phyloP scores from a whole-genome alignment of 306 rosid species.

The Cicer yamashitae region DNA sequence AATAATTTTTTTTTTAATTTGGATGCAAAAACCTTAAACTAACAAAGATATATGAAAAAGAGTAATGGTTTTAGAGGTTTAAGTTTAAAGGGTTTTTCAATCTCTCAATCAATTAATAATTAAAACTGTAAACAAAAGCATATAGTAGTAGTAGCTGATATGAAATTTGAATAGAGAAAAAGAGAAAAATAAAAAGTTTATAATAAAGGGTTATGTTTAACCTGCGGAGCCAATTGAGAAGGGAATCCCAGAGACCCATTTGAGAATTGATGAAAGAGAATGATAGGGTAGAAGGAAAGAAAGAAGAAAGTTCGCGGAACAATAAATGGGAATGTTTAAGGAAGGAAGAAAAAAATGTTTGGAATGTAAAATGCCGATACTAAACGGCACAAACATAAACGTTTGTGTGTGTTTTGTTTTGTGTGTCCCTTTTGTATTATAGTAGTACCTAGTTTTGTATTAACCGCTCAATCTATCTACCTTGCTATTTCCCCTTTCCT shows the following conservation, averaged over 20 bases:
- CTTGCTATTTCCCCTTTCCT: background rate
- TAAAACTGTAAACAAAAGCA: too few relatives aligned
- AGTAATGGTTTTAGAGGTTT: too few relatives aligned
- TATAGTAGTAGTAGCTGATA: background rate
- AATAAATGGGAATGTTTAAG: constrained; percentile 20
- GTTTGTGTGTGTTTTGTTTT: background rate
- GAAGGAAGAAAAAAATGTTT: constrained; percentile 12
- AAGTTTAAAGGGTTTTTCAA: too few relatives aligned
- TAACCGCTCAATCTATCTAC: background rate
- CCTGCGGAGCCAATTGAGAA: constrained; percentile 98
- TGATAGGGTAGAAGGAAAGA: background rate
- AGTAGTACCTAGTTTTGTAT: background rate
- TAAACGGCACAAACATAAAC: background rate
- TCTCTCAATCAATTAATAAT: too few relatives aligned
- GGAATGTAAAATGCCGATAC: constrained; percentile 33
- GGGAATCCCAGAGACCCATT: constrained; percentile 89
- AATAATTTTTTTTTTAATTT: too few relatives aligned
- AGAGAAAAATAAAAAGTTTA: background rate
- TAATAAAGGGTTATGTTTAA: constrained; percentile 25
- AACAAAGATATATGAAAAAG: too few relatives aligned
- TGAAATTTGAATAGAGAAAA: constrained; percentile 2
- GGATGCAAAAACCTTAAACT: too few relatives aligned
- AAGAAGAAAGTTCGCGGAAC: constrained; percentile 39
- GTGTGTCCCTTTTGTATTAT: background rate
- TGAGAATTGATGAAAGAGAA: constrained; percentile 5